phyloP scores from a whole-genome alignment of 768 basidiomycete species.

The Kwoniella europaea region DNA sequence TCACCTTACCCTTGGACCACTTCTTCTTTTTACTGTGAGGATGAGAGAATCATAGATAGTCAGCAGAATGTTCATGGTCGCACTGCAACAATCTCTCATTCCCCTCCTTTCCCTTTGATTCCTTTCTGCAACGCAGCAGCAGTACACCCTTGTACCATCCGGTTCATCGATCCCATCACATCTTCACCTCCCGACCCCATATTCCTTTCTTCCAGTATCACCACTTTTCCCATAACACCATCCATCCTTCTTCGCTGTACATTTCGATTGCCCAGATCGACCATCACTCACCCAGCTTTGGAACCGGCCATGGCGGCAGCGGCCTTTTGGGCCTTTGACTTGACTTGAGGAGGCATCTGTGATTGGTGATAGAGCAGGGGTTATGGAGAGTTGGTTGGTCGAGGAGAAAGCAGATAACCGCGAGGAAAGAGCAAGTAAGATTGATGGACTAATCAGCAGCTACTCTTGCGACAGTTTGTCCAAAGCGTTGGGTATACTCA shows the following conservation, averaged over 20 bases:
- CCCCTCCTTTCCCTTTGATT: background rate
- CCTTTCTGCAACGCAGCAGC: background rate
- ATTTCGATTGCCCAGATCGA: background rate
- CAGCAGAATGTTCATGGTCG: background rate
- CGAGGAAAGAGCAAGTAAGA: background rate
- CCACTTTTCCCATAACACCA: background rate
- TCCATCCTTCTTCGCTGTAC: background rate
- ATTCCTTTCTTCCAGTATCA: constrained; percentile 5
- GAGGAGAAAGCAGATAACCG: background rate
- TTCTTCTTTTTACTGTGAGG: constrained; percentile 88
- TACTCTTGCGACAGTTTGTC: background rate
- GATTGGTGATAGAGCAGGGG: background rate
- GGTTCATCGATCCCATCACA: no score
- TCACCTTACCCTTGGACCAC: constrained; percentile 99
- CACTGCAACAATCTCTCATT: background rate
- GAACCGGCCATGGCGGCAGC: constrained; percentile 58
- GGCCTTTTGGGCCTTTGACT: constrained; percentile 57
- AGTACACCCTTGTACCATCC: background rate
- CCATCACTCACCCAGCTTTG: constrained; percentile 55
- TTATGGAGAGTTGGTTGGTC: background rate
- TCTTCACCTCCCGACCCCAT: background rate
- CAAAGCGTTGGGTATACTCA: constrained; percentile 5
- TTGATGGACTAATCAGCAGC: background rate
- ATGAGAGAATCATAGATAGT: background rate
- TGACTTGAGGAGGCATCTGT: constrained; percentile 54